Evolutionary conservation across 371 early-diverging fungal genomes (phyloP).

Genomic region (Nematocida minor): DNA sequence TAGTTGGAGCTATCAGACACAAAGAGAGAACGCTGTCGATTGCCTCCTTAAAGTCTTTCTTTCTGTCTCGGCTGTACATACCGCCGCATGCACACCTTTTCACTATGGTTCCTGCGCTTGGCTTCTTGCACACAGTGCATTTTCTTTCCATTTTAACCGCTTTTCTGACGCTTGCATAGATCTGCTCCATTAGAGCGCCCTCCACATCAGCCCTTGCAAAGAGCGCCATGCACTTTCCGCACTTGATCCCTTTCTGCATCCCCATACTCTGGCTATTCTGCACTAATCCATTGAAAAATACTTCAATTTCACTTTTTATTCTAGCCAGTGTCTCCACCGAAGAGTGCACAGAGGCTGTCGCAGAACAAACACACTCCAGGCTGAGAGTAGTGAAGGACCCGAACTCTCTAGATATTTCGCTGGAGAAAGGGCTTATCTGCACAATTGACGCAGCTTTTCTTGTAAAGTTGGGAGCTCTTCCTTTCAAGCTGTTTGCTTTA

Average conservation of each 20-base stretch:
- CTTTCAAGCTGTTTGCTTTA: conserved; percentile 9
- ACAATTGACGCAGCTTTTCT: conserved; percentile 13
- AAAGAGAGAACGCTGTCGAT: background rate
- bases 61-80: background rate
- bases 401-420: background rate
- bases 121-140: conserved; percentile 26
- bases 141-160: conserved; percentile 36
- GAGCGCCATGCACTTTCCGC: background rate
- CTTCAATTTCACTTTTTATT: no score
- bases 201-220: background rate
- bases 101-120: background rate
- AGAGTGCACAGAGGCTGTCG: background rate
- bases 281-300: background rate
- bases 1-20: conserved; percentile 9
- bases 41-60: background rate
- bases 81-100: conserved; percentile 30
- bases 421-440: conserved; percentile 19
- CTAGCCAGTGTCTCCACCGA: background rate
- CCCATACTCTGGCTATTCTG: background rate
- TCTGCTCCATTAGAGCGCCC: background rate
- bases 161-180: background rate
- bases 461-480: background rate
- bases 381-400: background rate
- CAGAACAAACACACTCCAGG: conserved; percentile 9
- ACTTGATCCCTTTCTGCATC: background rate